Evolutionary conservation across 352 stramenopile genomes (phyloP), one percentile per base, ranked within the genome.

Genomic region (Phytopythium cucurbitacearum): DNA sequence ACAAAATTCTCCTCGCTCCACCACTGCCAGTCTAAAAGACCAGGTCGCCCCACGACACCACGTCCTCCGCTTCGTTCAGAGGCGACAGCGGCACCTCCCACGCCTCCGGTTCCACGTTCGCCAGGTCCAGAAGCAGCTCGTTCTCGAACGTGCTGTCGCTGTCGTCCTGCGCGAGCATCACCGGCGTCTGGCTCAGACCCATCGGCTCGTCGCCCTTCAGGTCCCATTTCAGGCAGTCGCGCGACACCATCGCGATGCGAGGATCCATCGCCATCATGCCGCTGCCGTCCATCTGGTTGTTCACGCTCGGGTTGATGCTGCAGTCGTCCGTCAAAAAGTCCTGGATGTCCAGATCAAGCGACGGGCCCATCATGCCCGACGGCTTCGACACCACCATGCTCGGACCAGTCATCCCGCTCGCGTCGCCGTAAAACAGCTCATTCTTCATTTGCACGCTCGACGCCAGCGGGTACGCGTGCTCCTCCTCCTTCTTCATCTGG

Each of bases 11-110:
- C 21, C 21, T 28, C 21, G 21, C 21, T 28, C 21, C 21, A 28
- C 21, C 21, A 28, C 21, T 28, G 21, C 21, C 21, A 28, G 21
- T 28, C 59, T 73, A 91, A 45, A 94, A 94, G 63, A 79, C 89
- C 53, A 94, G 61, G 54, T 94, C 83, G 56, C 91, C 67, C 80
- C 80, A 91, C 40, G 80, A 76, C 72, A 91, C 87, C 71, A 90
- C 76, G 54, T 93, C 82, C 56, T 91, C 83, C 53, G 79, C 71
- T 39, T 94, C 80, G 59, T 91, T 91, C 52, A 94, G 64, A 36
- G 83, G 83, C 13, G 83, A 94, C 48, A 94, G 54, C 43, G 83
- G 83, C 55, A 89, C 71, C 48, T 94, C 83, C 83, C 83, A 94
- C 3, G 80, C 67, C 5, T 79, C 83, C 2, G 80, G 80, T 61